Conservation (phyloP, 352 stramenopile genomes). For the Aphanomyces invadans region DNA sequence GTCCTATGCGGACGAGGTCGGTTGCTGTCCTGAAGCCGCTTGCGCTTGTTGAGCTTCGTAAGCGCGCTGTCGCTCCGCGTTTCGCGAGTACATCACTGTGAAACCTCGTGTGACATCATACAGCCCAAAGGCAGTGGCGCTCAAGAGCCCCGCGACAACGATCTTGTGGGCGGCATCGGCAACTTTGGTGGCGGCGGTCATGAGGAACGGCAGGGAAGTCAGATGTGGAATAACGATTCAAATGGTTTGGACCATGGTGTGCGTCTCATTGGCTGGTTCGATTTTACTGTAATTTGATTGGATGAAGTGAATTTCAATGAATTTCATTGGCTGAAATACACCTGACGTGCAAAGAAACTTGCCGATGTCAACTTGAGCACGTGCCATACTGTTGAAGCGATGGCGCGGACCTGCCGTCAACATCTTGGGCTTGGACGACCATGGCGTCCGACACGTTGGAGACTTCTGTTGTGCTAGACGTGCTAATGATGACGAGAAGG, state of each 20-base stretch:
- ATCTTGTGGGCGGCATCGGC: conserved; percentile 78
- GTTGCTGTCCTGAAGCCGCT: background rate
- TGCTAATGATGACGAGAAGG: conserved; percentile 32
- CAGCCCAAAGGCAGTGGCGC: conserved; percentile 54
- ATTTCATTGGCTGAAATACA: conserved; percentile 11
- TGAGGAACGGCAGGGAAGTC: background rate
- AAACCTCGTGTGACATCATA: conserved; percentile 77
- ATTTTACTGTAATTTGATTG: background rate
- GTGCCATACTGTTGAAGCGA: conserved; percentile 5
- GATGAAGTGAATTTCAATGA: background rate
- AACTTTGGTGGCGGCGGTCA: conserved; percentile 36
- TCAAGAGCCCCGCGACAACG: conserved; percentile 61
- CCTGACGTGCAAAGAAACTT: background rate
- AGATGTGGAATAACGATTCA: background rate
- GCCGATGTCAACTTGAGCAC: background rate
- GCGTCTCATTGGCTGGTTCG: background rate
- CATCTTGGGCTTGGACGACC: background rate
- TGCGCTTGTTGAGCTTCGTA: conserved; percentile 18
- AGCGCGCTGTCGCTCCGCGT: conserved; percentile 43
- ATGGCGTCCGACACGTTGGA: conserved; percentile 13
- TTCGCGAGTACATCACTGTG: conserved; percentile 68
- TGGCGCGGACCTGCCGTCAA: background rate
- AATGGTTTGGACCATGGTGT: background rate
- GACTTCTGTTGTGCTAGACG: background rate
- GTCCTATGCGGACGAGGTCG: background rate